Evolutionary conservation across 345 rosid genomes (phyloP), one percentile per base, ranked within the genome.

Genomic region (Linum usitatissimum): DNA sequence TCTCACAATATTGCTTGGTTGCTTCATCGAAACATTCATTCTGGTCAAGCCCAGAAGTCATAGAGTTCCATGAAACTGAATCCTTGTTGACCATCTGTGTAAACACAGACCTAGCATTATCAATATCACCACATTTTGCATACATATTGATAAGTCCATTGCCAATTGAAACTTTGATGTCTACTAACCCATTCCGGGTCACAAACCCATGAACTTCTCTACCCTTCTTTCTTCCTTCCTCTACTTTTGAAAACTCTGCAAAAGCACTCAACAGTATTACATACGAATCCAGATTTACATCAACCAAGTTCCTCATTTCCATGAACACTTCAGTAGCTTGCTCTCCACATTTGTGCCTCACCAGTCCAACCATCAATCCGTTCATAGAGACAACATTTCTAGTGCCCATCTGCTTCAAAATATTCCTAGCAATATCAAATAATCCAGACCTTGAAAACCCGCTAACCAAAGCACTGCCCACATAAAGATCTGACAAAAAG

Each of bases 131-230:
- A 65, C 90, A 86, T 70, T 88, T 91, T 57, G 96, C 86, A 75
- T 91, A 86, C 98, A 91, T 85, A 71, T 83, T 88, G 61, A 86
- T 77, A 61, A 91, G 88, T 34, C 88, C 92, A 76, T 91, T 91
- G 38, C 87, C 96, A 68, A 88, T 66, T 13, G 85, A 77, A 66
- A 80, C 79, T 74, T 76, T 76, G 6, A 30, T 45, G 34, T 78
- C 77, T 63, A 63, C 70, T 68, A 85, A 75, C 53, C 86, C 88
- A 30, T 76, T 76, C 60, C 90, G 81, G 14, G 78, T 65, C n/a
- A 77, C 72, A 79, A 77, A 70, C 61, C 86, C 95, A 68, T 91
- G 98, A 68, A 88, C 87, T 80, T 83, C 95, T 78, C 76, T 82
- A 60, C 98, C 96, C 67, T 81, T 88, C 68, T 73, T 82, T 67